Evolutionary conservation across 2,329 filamentous ascomycete species (phyloP).

Genomic region (Pseudogymnoascus sp.): DNA sequence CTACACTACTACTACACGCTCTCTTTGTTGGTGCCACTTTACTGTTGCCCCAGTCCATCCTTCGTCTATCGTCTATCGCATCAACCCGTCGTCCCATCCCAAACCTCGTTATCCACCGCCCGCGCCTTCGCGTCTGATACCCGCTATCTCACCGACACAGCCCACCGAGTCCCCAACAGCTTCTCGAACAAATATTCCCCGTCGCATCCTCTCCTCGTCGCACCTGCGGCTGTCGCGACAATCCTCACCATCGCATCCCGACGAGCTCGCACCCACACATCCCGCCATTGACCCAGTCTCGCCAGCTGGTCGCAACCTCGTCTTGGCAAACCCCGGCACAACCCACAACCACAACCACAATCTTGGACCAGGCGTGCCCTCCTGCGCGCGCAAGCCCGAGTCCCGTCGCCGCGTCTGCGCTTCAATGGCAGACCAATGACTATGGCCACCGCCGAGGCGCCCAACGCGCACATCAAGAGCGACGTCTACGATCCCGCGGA

Average conservation of each 20-base stretch:
- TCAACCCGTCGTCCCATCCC: not conserved
- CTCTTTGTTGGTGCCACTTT: not conserved
- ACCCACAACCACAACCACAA: not conserved
- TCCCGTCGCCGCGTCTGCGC: not conserved
- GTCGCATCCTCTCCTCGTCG: not conserved
- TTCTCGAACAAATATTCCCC: not conserved
- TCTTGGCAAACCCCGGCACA: not conserved
- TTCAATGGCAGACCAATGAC: conserved; percentile 21
- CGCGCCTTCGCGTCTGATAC: not conserved
- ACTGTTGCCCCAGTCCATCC: not conserved
- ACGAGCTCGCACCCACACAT: not conserved
- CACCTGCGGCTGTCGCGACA: not conserved
- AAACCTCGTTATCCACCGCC: not conserved
- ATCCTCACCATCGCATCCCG: not conserved
- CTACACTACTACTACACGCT: not conserved
- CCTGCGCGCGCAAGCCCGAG: not conserved
- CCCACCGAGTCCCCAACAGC: not conserved
- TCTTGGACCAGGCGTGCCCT: not conserved
- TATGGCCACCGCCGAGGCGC: conserved; percentile 24
- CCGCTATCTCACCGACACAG: not conserved
- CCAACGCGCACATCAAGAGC: conserved; percentile 20
- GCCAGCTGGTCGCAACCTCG: not conserved
- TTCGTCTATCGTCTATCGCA: not conserved
- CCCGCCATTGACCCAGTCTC: not conserved
- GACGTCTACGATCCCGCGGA: conserved; percentile 42